phyloP scores from a whole-genome alignment of 352 stramenopile genomes.

The Salisapilia sapeloensis region DNA sequence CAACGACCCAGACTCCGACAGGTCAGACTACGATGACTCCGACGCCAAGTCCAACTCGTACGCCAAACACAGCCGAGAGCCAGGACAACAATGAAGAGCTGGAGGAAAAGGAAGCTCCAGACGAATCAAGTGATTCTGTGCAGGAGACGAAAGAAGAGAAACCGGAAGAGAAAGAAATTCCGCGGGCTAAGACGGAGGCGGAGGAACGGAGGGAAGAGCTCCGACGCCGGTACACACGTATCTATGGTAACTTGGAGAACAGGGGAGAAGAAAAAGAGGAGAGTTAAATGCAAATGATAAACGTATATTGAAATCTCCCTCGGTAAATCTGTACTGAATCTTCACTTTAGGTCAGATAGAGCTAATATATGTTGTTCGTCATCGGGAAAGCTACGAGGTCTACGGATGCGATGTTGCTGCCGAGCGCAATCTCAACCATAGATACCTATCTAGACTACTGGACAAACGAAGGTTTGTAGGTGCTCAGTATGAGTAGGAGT shows the following conservation, averaged over 20 bases:
- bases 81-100: conserved; percentile 33
- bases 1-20: background rate
- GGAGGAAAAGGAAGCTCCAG: conserved; percentile 19
- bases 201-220: conserved; percentile 14
- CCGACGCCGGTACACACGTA: conserved; percentile 11
- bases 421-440: no score
- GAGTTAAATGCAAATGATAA: no score
- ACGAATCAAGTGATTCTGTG: background rate
- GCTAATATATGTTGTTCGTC: no score
- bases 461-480: no score
- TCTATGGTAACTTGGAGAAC: conserved; percentile 9
- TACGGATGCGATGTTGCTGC: no score
- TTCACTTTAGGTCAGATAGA: no score
- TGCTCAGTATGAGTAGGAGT: no score
- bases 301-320: no score
- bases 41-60: conserved; percentile 1
- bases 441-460: no score
- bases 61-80: conserved; percentile 7
- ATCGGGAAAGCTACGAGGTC: no score
- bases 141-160: background rate
- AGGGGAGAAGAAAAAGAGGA: no score
- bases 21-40: background rate
- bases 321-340: no score
- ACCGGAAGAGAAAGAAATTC: conserved; percentile 7
- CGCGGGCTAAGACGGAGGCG: conserved; percentile 8